phyloP scores from a whole-genome alignment of 192 early-diverging fungal genomes.

The Backusella sp. region DNA sequence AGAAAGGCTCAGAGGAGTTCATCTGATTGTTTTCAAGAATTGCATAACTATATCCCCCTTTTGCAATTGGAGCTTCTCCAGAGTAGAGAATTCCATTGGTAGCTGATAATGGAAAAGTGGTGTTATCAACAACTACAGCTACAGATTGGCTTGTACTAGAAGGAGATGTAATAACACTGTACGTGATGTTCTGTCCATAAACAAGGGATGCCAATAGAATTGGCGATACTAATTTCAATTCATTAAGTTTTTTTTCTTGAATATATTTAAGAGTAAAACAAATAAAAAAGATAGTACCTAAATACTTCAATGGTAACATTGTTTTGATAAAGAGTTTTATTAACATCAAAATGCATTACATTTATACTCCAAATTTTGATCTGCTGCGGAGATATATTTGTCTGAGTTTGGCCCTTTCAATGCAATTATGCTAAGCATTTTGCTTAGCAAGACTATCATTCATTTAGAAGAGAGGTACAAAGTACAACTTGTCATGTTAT shows the following conservation, averaged over 20 bases:
- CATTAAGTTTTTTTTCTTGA: neutral
- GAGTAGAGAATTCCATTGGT: neutral
- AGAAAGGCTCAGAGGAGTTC: neutral
- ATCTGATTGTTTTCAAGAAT: neutral
- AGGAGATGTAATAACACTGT: slow-evolving; percentile 3
- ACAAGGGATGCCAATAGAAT: neutral
- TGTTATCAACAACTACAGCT: neutral
- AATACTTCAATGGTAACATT: neutral
- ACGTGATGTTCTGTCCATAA: slow-evolving; percentile 11
- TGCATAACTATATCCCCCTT: neutral
- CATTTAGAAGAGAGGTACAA: neutral
- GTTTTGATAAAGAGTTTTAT: neutral
- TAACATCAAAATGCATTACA: neutral
- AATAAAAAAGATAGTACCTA: neutral
- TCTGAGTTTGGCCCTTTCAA: neutral
- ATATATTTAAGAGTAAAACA: neutral
- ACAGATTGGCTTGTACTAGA: neutral
- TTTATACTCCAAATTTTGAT: slow-evolving; percentile 1
- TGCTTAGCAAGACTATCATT: neutral
- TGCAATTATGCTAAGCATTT: neutral
- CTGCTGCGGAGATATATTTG: neutral
- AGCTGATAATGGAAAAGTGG: neutral
- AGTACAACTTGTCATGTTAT: neutral
- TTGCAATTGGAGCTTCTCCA: slow-evolving; percentile 9
- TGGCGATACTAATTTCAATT: neutral